These are phyloP conservation scores for Periconia digitata DNA, from an alignment of 2,329 filamentous ascomycete genomes.

Conservation along the genomic window DNA sequence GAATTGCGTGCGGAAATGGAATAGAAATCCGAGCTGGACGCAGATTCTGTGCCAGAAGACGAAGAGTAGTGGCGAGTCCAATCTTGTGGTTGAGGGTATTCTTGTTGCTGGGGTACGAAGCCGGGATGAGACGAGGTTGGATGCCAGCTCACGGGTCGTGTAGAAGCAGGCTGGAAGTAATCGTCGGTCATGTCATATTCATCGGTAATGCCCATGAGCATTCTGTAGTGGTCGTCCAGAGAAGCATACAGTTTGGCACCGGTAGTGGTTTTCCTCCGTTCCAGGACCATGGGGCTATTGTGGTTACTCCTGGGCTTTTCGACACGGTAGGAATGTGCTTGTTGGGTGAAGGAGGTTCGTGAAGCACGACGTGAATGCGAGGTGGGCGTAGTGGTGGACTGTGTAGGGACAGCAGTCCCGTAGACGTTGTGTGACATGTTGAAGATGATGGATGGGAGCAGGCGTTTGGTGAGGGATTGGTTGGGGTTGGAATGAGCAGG, in stretches of 20 bases:
- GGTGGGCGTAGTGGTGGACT: constrained; percentile 29
- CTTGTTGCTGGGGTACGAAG: constrained; percentile 14
- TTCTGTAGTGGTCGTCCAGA: constrained; percentile 44
- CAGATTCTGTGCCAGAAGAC: constrained; percentile 30
- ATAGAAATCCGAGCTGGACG: constrained; percentile 36
- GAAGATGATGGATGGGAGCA: constrained; percentile 4
- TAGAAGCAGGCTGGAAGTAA: constrained; percentile 20
- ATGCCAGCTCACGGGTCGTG: constrained; percentile 74
- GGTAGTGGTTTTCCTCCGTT: constrained; percentile 43
- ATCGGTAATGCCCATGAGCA: constrained; percentile 42
- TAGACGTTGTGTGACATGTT: constrained; percentile 20
- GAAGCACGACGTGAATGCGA: constrained; percentile 29
- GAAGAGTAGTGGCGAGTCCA: constrained; percentile 25
- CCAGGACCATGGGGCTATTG: constrained; percentile 39
- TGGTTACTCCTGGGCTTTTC: constrained; percentile 45
- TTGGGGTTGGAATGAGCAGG: background rate
- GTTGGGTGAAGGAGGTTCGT: constrained; percentile 33
- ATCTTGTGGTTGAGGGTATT: constrained; percentile 28
- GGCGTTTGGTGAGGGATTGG: background rate
- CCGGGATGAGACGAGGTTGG: constrained; percentile 59
- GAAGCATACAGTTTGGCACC: constrained; percentile 42
- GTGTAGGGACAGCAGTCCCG: constrained; percentile 26
- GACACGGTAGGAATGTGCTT: constrained; percentile 36
- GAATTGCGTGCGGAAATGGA: constrained; percentile 39
- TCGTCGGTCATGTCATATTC: constrained; percentile 29